A percentile compares a stretch with the other conserved stretches of the same genome.
Evolutionary conservation across 768 basidiomycete genomes (phyloP).

Genomic region (Leccinum subgranulosum): DNA sequence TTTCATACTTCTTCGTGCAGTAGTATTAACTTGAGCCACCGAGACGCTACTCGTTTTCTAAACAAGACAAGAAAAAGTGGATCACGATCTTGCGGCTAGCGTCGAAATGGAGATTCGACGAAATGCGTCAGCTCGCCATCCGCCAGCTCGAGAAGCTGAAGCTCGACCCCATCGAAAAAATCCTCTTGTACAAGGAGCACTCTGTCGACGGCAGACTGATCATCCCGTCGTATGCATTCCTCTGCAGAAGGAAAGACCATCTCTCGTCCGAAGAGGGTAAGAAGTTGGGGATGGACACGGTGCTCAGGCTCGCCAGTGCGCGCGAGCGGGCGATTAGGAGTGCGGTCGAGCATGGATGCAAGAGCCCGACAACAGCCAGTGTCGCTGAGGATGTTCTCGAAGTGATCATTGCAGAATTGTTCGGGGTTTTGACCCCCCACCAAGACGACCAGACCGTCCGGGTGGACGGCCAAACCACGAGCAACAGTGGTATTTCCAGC

Average conservation of each 20-base stretch:
- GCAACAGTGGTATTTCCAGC: not conserved
- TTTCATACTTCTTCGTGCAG: not conserved
- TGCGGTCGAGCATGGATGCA: conserved; percentile 28
- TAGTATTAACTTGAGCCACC: not conserved
- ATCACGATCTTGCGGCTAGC: conserved; percentile 50
- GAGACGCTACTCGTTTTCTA: conserved; percentile 56
- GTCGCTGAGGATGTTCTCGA: conserved; percentile 26
- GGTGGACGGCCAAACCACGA: conserved; percentile 5
- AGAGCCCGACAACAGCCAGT: conserved; percentile 26
- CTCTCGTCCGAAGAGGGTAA: conserved; percentile 52
- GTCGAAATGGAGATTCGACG: conserved; percentile 50
- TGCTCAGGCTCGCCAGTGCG: conserved; percentile 48
- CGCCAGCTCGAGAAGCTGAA: conserved; percentile 51
- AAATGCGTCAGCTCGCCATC: conserved; percentile 49
- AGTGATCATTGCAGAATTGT: conserved; percentile 32
- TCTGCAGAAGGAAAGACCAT: conserved; percentile 51
- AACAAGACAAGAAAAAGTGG: conserved; percentile 52
- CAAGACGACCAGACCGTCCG: conserved; percentile 2
- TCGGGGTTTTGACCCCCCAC: conserved; percentile 20
- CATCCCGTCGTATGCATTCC: conserved; percentile 46
- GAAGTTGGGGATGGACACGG: conserved; percentile 55
- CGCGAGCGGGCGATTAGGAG: conserved; percentile 45
- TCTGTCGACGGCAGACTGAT: conserved; percentile 47
- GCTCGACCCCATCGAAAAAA: conserved; percentile 49
- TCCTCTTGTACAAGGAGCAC: conserved; percentile 54